A percentile compares a stretch with the other conserved stretches of the same genome.
Conservation (phyloP, 495 filamentous ascomycete species). For the Penicillium coffeae region DNA sequence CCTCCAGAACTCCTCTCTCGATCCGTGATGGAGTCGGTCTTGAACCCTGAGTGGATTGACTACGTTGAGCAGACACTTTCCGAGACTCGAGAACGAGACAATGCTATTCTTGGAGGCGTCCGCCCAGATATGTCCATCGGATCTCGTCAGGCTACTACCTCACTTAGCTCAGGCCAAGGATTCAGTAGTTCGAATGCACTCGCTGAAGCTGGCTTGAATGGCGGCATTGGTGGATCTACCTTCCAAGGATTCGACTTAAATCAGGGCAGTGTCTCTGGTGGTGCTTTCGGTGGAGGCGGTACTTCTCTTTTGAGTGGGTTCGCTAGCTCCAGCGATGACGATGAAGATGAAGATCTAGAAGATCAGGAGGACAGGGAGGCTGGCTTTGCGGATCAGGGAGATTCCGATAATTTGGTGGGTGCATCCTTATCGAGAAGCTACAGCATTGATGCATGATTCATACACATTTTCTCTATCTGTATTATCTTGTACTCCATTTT, state of each 20-base stretch:
- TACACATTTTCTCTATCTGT: constrained; percentile 4
- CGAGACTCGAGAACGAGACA: constrained; percentile 92
- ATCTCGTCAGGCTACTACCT: constrained; percentile 61
- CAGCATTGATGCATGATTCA: constrained; percentile 43
- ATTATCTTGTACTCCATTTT: constrained; percentile 5
- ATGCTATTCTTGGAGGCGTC: constrained; percentile 96
- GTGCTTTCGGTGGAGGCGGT: constrained; percentile 61
- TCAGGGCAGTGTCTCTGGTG: constrained; percentile 58
- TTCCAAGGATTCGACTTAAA: constrained; percentile 78
- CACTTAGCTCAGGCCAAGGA: constrained; percentile 55
- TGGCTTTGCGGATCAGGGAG: constrained; percentile 33
- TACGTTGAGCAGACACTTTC: constrained; percentile 94
- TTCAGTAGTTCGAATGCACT: constrained; percentile 65
- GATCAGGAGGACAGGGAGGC: constrained; percentile 66
- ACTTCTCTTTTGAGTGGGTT: constrained; percentile 86
- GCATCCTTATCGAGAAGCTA: constrained; percentile 51
- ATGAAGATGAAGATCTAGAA: constrained; percentile 94
- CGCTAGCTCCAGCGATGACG: constrained; percentile 90
- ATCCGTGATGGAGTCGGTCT: constrained; percentile 80
- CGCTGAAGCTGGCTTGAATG: constrained; percentile 69
- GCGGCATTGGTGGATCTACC: constrained; percentile 47
- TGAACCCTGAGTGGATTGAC: constrained; percentile 83
- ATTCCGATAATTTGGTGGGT: constrained; percentile 62
- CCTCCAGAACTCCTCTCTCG: constrained; percentile 82
- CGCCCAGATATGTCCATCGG: constrained; percentile 80